Percentiles rank a stretch among this genome's conserved stretches.
These are phyloP conservation scores for Gleditsia sinensis DNA, from an alignment of 306 rosid species.

Conservation along the genomic window DNA sequence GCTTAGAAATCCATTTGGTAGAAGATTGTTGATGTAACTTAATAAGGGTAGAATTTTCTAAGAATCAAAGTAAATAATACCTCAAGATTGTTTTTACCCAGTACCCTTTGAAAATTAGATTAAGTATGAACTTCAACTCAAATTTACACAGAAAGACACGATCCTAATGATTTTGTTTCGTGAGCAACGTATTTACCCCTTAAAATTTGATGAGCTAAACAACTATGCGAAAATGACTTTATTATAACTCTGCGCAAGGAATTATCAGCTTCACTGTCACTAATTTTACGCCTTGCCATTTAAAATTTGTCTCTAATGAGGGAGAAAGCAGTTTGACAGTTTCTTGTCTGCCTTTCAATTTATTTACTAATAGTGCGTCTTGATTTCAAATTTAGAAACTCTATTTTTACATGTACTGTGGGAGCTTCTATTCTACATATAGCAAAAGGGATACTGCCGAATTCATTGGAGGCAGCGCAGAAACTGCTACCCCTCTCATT, in stretches of 20 bases:
- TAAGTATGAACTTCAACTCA: neutral
- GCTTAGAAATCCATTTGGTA: too few relatives aligned
- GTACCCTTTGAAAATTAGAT: neutral
- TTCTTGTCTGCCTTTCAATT: slow-evolving; percentile 26
- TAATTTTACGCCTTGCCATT: neutral
- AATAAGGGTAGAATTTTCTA: too few relatives aligned
- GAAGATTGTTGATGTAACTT: too few relatives aligned
- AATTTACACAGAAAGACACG: neutral
- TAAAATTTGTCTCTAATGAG: neutral
- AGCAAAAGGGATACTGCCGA: slow-evolving; percentile 24
- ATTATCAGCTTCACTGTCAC: neutral
- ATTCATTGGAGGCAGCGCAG: slow-evolving; percentile 28
- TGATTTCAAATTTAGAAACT: slow-evolving; percentile 31
- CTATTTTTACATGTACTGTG: slow-evolving; percentile 35
- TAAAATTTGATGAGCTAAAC: too few relatives aligned
- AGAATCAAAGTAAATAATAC: too few relatives aligned
- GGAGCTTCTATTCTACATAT: slow-evolving; percentile 42
- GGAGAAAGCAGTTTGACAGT: neutral
- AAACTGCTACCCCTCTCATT: slow-evolving; percentile 12
- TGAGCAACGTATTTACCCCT: neutral
- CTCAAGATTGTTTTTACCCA: too few relatives aligned
- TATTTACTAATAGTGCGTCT: slow-evolving; percentile 38
- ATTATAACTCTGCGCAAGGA: neutral
- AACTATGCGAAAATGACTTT: too few relatives aligned
- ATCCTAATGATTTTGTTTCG: too few relatives aligned